A percentile compares a stretch with the other conserved stretches of the same genome.
These are phyloP conservation scores for Talaromyces proteolyticus DNA, from an alignment of 495 filamentous ascomycete species.

Conservation along the genomic window DNA sequence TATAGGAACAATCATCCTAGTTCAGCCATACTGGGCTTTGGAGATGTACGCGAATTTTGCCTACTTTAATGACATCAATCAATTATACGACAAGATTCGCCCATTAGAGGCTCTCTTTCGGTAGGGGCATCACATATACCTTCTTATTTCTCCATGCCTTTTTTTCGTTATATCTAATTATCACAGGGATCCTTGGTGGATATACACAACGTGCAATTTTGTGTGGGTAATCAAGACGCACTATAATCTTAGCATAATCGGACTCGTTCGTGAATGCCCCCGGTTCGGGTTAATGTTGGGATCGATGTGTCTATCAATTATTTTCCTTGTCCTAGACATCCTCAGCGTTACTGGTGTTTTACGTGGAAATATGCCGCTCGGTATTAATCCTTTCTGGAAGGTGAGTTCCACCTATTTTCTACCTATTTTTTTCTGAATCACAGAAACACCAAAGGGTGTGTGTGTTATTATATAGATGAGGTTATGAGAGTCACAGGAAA, in stretches of 20 bases:
- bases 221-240: constrained; percentile 31
- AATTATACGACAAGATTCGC: constrained; percentile 39
- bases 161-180: not conserved
- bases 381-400: constrained; percentile 10
- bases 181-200: constrained; percentile 40
- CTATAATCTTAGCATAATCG: constrained; percentile 29
- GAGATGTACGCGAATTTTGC: constrained; percentile 45
- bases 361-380: not conserved
- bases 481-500: no score
- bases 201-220: constrained; percentile 29
- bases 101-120: constrained; percentile 47
- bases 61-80: constrained; percentile 43
- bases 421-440: constrained; percentile 1
- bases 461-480: no score
- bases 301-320: constrained; percentile 33
- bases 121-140: constrained; percentile 10
- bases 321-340: constrained; percentile 38
- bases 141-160: not conserved
- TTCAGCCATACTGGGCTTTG: constrained; percentile 37
- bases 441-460: no score
- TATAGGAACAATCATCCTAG: constrained; percentile 31
- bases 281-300: constrained; percentile 37
- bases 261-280: constrained; percentile 32
- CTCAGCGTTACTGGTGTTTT: constrained; percentile 1
- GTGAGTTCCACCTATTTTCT: constrained; percentile 2